Evolutionary conservation across 2,329 filamentous ascomycete species (phyloP), one percentile per base, ranked within the genome.

Genomic region (Elsinoe batatas): DNA sequence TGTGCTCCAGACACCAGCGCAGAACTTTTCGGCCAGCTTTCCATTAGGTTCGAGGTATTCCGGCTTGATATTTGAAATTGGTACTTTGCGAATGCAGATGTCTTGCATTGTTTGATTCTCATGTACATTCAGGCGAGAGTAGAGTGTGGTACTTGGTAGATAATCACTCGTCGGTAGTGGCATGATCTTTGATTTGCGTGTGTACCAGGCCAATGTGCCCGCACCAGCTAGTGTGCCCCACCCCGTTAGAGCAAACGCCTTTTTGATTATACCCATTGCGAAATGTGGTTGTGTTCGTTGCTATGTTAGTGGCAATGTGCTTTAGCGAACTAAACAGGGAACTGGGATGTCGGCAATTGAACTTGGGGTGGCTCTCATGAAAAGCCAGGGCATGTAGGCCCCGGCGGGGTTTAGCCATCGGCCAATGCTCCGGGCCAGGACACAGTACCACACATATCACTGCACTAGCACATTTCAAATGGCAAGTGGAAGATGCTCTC

Each of bases 1-100:
- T 56, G 81, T 82, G 59, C 79, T 77, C 84, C 80, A 88, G 49
- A 86, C 71, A 43, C 83, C 83, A 11, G 80, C 80, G 65, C 82
- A 85, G 65, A 87, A 86, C 60, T 80, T 80, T 61, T 85, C 74
- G 1, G 79, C 78, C 49, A 87, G 72, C 60, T 81, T 75, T 32
- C 77, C 75, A 64, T 79, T 80, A 60, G 79, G 76, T 64, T 84
- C 74, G 12, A 87, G 70, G 54, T 88, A 71, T 60, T 84, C 79
- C 0, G 84, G 83, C 30, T 79, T 77, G 58, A 89, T 80, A 64
- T 82, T 80, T 46, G 71, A 72, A 49, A 89, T 65, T 0, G 84
- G 81, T 0, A 88, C 75, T 35, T 75, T 76, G 61, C 81, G 79
- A 61, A 86, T 72, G 62, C 79, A 83, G 10, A 85, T 69, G 64